Evolutionary conservation across 306 rosid species (phyloP).

Genomic region (Castanea sativa): DNA sequence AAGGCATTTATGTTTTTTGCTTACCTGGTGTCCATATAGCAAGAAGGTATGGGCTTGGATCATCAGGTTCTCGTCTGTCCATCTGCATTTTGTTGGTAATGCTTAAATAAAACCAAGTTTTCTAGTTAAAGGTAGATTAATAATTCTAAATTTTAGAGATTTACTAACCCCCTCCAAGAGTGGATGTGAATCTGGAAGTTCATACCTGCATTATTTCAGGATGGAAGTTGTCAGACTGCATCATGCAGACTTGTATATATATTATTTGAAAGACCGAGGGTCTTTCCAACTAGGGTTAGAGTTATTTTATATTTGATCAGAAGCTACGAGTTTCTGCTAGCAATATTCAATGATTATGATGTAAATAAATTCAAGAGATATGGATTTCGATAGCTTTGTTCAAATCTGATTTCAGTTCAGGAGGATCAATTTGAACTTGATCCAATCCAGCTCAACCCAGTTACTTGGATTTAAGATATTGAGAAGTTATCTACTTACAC

Average conservation of each 20-base stretch:
- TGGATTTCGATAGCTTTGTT: neutral
- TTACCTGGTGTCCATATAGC: conserved; percentile 98
- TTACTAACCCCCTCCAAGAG: conserved; percentile 67
- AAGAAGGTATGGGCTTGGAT: conserved; percentile 95
- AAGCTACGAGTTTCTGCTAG: conserved; percentile 5
- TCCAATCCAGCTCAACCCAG: neutral
- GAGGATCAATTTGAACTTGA: neutral
- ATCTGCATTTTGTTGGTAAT: conserved; percentile 44
- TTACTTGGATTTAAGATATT: neutral
- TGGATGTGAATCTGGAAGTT: conserved; percentile 95
- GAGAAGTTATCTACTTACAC: conserved; percentile 56
- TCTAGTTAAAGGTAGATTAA: conserved; percentile 17
- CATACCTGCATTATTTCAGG: conserved; percentile 66
- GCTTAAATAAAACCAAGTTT: conserved; percentile 13
- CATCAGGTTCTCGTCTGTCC: conserved; percentile 83
- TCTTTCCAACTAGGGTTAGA: neutral
- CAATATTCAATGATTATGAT: conserved; percentile 3
- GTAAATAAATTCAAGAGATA: neutral
- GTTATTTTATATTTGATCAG: neutral
- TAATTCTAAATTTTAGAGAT: conserved; percentile 16
- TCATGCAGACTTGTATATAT: conserved; percentile 15
- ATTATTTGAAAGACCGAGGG: neutral
- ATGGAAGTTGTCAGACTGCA: conserved; percentile 19
- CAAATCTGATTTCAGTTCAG: conserved; percentile 5
- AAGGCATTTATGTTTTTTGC: conserved; percentile 17